Evolutionary conservation across 495 filamentous ascomycete genomes (phyloP), one percentile per base, ranked within the genome.

Genomic region (Saxispiralis lemnorum): DNA sequence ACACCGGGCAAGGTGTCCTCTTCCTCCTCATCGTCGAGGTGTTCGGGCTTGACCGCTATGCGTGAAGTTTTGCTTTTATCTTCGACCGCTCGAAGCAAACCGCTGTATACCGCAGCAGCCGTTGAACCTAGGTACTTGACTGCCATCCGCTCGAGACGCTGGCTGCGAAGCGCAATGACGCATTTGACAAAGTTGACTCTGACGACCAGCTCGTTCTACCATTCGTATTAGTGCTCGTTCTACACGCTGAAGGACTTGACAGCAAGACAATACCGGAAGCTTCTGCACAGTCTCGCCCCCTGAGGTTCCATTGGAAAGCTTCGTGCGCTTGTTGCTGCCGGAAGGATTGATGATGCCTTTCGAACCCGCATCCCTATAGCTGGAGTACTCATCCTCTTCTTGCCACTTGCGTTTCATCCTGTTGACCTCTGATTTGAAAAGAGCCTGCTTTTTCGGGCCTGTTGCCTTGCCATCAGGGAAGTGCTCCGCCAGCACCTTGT

Each of bases 121-220:
- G 60, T 73, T 47, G 66, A 66, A 39, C 77, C 78, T 47, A 73
- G 67, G 52, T 63, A 70, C 49, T 68, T 72, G 50, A 65, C 64
- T 2, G 68, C 78, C 17, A 76, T 62, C 2, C 67, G 63, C 32
- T 79, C 72, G 24, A 97, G 77, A 17, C 75, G 75, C 39, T 72
- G 67, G 49, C 79, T 94, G 41, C 89, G 83, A 43, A 92, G 69
- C 14, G 80, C 68, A 12, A 96, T 81, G 4, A 75, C 67, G 35
- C 83, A 78, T 55, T 87, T 94, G 31, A 83, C 79, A 55, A 84
- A 79, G 58, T 94, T 93, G 18, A 95, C 67, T 21, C 81, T 76
- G 36, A 96, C 64, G 16, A 83, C 71, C 40, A 83, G 59, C 41
- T 78, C 61, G 24, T 70, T 61, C 71, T 76, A 38, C 5, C 24